These are phyloP conservation scores for Yarrowia sp. DNA, from an alignment of 805 yeast genomes.

Conservation along the genomic window DNA sequence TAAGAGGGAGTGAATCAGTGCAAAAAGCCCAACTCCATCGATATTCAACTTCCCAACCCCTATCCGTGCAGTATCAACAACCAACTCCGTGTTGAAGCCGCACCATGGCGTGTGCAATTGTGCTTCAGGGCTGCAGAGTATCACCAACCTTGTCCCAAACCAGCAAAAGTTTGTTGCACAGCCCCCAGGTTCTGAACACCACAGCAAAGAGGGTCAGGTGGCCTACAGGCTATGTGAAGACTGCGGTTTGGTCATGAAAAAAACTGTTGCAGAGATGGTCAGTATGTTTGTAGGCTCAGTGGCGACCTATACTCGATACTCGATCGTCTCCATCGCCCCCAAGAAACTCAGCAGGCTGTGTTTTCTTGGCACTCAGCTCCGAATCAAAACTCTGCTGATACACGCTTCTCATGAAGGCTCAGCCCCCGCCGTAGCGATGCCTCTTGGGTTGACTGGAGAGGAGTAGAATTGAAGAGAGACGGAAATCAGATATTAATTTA, in stretches of 20 bases:
- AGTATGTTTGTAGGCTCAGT: not conserved
- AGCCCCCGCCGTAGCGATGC: slow-evolving; percentile 9
- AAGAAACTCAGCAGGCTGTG: not conserved
- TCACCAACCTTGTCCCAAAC: not conserved
- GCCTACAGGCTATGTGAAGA: not conserved
- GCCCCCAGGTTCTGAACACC: not conserved
- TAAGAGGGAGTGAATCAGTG: too few relatives aligned
- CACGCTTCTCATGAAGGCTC: slow-evolving; percentile 5
- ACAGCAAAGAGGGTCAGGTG: not conserved
- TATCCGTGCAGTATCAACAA: not conserved
- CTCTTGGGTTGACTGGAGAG: not conserved
- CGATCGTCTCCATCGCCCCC: too few relatives aligned
- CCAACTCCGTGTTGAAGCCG: not conserved
- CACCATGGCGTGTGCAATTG: slow-evolving; percentile 8
- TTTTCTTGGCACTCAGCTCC: not conserved
- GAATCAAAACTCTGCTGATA: slow-evolving; percentile 8
- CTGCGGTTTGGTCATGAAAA: too few relatives aligned
- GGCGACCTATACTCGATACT: not conserved
- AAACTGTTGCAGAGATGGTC: too few relatives aligned
- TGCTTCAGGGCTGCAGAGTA: slow-evolving; percentile 2
- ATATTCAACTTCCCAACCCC: not conserved
- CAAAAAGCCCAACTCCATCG: too few relatives aligned
- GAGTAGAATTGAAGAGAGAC: too few relatives aligned
- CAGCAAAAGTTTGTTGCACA: not conserved
- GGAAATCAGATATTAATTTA: too few relatives aligned